Base-by-base conservation (phyloP, 805 yeast genomes). In the Cyberlindnera suaveolens region DNA sequence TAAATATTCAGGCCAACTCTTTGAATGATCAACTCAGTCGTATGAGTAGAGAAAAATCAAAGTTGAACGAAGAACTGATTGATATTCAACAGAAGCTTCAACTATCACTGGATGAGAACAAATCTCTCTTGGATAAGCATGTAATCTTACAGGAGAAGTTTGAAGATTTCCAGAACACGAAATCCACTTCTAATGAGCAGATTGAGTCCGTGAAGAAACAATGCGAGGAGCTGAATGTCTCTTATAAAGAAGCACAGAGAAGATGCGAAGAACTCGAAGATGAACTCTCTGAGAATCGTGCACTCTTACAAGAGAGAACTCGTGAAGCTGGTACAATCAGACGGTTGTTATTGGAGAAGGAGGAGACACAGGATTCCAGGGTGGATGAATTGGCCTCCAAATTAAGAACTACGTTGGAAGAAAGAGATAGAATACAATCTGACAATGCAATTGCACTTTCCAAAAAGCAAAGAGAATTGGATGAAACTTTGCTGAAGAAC, bases 311-410 rank as follows among this genome's bases (percentile, higher is more conserved):
- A 56, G 96, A 89, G 55, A 75, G 95, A 47, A 78, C 85, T 0
- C 70, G 90, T 40, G 98, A 91, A 62, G 72, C 87, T 0, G 69
- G 80, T 1, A 79, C 87, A 0, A 76, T 89, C 63, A 72, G 95
- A 52, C 68, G 85, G 45, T 60, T 87, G 32, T 57, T 90, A 26
- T 61, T 77, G 37, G 96, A 87, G 36, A 72, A 77, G 6, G 91
- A 89, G 53, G 80, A 78, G 36, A 72, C 68, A 32, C 72, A 76
- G 34, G 74, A 71, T 30, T 50, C 56, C 3, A 75, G 75, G 43
- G 61, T 75, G n/a, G 65, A 66, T n/a, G 88, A 84, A 31, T 61
- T 80, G 16, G 74, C 68, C 39, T 69, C 70, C 4, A 78, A 78
- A 48, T 52, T 86, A 23, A 63, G 67, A 15, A 64, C 62, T n/a